Evolutionary conservation across 768 basidiomycete species (phyloP), one percentile per base, ranked within the genome.

Genomic region (Hygrophoropsis aurantiaca): DNA sequence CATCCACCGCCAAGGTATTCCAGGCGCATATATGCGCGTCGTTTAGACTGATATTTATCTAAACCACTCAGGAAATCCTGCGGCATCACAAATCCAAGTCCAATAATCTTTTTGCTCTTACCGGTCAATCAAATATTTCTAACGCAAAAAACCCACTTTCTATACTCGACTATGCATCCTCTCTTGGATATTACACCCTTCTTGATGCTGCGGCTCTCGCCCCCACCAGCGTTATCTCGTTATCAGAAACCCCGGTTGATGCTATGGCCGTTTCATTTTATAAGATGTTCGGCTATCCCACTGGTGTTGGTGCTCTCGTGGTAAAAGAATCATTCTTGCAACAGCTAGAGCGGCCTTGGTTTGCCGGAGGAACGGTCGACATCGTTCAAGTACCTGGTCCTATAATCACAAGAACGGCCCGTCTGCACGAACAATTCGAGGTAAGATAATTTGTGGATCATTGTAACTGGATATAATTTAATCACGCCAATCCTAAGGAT

Each of bases 271-370:
- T 93, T 44, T 88, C 85, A 36, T 90, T 92, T 57, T 93, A 93
- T 68, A 93, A 93, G 56, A 90, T 92, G 85, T 89, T 90, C 53
- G 90, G 90, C 26, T 92, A 83, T 55, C 90, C 90, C 10, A 91
- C 89, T 0, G 90, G 90, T 7, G 80, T 91, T 35, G 90, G 90
- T 27, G 88, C 88, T 11, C 72, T 93, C 4, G 64, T 93, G 23
- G 83, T 86, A 36, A 86, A 82, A 61, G 82, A 84, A 57, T 76
- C 78, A 8, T 88, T 90, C 55, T 65, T 90, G 42, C 63, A 63
- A 5, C 68, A 69, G 40, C 70, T 89, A 33, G 72, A 80, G 44
- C 78, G 87, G 7, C 88, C 87, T 0, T 93, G 90, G 90, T 91
- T 91, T 61, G 80, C 88, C 2, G 90, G 90, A 24, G 89, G 89